Evolutionary conservation across 495 filamentous ascomycete species (phyloP).

Genomic region (Neurospora sp.): DNA sequence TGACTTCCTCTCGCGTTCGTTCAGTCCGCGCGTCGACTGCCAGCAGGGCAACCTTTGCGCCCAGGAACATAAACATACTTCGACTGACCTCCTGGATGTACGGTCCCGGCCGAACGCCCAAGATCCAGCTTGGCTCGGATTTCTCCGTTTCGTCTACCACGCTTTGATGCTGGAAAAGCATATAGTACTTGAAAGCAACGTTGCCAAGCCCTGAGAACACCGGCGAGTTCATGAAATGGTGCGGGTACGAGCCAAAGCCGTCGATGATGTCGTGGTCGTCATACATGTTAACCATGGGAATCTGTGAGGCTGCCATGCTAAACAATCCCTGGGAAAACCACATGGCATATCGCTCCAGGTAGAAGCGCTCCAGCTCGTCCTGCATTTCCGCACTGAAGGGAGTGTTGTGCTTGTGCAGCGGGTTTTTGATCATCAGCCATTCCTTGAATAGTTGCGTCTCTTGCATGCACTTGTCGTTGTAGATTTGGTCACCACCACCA

Average conservation of each 20-base stretch:
- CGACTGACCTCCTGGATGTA: constrained; percentile 83
- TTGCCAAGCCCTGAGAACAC: constrained; percentile 84
- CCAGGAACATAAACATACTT: constrained; percentile 77
- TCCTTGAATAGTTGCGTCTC: constrained; percentile 65
- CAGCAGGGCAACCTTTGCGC: constrained; percentile 67
- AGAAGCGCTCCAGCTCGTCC: constrained; percentile 76
- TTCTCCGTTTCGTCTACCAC: constrained; percentile 64
- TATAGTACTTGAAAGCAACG: constrained; percentile 94
- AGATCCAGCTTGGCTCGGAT: constrained; percentile 83
- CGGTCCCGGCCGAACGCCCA: constrained; percentile 71
- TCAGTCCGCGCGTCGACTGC: constrained; percentile 90
- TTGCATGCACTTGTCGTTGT: constrained; percentile 74
- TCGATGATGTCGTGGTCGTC: constrained; percentile 99
- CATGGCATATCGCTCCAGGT: constrained; percentile 70
- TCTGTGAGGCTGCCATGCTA: constrained; percentile 83
- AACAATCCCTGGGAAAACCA: constrained; percentile 98
- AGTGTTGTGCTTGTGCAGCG: constrained; percentile 62
- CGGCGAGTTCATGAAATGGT: constrained; percentile 83
- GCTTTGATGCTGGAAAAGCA: constrained; percentile 96
- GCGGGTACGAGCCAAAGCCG: constrained; percentile 86
- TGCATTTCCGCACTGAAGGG: constrained; percentile 69
- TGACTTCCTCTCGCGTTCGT: constrained; percentile 65
- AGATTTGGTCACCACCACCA: constrained; percentile 93
- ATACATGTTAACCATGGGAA: constrained; percentile 97
- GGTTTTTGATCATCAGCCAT: constrained; percentile 77